Evolutionary conservation across 1,139 yeast genomes (phyloP), one percentile per base, ranked within the genome.

Genomic region (Nematodospora anomalae): DNA sequence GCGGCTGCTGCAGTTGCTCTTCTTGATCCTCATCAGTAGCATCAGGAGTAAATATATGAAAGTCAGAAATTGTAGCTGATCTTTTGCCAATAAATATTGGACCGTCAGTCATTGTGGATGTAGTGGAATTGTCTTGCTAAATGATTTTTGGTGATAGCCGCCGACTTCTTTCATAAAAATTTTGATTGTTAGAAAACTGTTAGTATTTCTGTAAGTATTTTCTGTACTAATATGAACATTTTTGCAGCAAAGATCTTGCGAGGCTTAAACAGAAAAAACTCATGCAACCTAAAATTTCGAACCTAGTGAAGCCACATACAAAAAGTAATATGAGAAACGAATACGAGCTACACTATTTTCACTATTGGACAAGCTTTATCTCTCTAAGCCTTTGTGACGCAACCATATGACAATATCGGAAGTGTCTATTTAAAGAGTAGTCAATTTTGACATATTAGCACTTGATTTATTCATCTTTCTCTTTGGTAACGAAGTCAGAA

Each of bases 21-120:
- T 15, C 27, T 20, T 28, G 25, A 9, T 21, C 31, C 14, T 23
- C 28, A 9, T 28, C 26, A 16, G 20, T 16, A 8, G 33, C 16
- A 6, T 8, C 23, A 2, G 33, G 23, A 7, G 26, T 15, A 23
- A 31, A 28, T 14, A 24, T 30, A 22, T 32, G 44, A 18, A 40
- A 40, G n/a, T 37, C 41, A 16, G 45, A 38, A n/a, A 42, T 36
- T 4, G 45, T 42, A 23, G 40, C 40, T 8, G 45, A 40, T 14
- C 43, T 30, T 30, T 37, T 18, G 21, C 21, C 21, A 18, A 18
- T 6, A 18, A 6, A 8, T 18, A 8, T 18, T 18, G 21, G 7
- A 18, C 21, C 8, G 7, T 18, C 21, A 18, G 8, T 18, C 21
- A 18, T 18, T 18, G 21, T 6, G 8, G 21, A 18, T 18, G 8